Percentiles rank a stretch among this genome's conserved stretches.
phyloP scores from a whole-genome alignment of 345 rosid genomes.

The Ceriops zippeliana region DNA sequence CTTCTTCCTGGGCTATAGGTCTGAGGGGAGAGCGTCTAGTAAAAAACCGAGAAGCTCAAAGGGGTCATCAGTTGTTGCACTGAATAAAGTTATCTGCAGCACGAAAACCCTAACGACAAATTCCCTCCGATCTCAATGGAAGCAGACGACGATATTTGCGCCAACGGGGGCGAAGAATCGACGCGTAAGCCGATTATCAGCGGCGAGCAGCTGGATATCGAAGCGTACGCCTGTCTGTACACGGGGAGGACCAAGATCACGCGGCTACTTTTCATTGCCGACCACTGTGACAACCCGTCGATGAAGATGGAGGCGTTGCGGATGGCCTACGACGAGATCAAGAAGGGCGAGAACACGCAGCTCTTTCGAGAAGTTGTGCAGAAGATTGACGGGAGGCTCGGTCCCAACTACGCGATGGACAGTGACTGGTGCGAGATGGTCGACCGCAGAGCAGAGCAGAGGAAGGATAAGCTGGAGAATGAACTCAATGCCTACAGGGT shows the following conservation, averaged over 20 bases:
- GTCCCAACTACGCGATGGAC: constrained; percentile 61
- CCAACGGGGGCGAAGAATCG: constrained; percentile 57
- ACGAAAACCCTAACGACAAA: constrained; percentile 30
- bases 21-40: no score
- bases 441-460: constrained; percentile 78
- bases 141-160: constrained; percentile 74
- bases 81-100: background rate
- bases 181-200: constrained; percentile 56
- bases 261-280: constrained; percentile 79
- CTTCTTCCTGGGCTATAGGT: no score
- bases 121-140: constrained; percentile 40
- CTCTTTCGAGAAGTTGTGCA: constrained; percentile 69
- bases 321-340: constrained; percentile 93
- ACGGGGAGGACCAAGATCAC: constrained; percentile 80
- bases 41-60: no score
- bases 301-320: constrained; percentile 82
- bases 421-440: constrained; percentile 64
- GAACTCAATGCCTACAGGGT: constrained; percentile 96
- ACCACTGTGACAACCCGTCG: constrained; percentile 54
- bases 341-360: constrained; percentile 93
- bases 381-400: constrained; percentile 68
- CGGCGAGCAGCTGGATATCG: constrained; percentile 89
- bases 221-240: constrained; percentile 87
- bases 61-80: no score
- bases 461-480: constrained; percentile 81